These are phyloP conservation scores for Oxytropis ochrocephala DNA, from an alignment of 306 rosid genomes.

Conservation along the genomic window DNA sequence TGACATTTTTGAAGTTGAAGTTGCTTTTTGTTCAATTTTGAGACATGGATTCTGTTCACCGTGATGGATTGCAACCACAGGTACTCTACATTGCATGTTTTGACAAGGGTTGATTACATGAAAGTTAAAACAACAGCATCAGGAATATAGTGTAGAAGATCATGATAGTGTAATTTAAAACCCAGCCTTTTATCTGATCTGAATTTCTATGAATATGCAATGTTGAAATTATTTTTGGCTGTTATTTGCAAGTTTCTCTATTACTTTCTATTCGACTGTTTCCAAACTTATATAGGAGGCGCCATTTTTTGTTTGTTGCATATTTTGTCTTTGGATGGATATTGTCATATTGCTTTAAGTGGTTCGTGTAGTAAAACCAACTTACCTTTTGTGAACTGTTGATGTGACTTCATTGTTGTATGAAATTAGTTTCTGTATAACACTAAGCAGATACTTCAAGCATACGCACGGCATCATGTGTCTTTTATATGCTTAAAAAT, in stretches of 20 bases:
- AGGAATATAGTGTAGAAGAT: slow-evolving; percentile 21
- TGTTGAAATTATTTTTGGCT: slow-evolving; percentile 2
- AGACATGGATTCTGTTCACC: slow-evolving; percentile 13
- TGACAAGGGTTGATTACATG: slow-evolving; percentile 12
- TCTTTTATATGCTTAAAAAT: too few species aligned
- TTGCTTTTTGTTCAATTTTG: slow-evolving; percentile 8
- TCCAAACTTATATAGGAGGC: neutral
- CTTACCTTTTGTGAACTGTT: neutral
- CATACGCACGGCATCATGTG: too few species aligned
- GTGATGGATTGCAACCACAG: neutral
- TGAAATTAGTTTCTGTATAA: too few species aligned
- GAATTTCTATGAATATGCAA: neutral
- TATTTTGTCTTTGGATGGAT: neutral
- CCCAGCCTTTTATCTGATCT: neutral
- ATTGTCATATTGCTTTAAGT: neutral
- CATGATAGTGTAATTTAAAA: slow-evolving; percentile 10
- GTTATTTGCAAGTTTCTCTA: neutral
- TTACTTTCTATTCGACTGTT: neutral
- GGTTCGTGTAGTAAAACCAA: neutral
- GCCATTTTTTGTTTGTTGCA: neutral
- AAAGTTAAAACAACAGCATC: slow-evolving; percentile 2
- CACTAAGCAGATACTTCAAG: too few species aligned
- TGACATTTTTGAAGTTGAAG: neutral
- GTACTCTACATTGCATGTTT: neutral
- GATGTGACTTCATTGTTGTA: neutral